Evolutionary conservation across 2,329 filamentous ascomycete genomes (phyloP), one percentile per base, ranked within the genome.

Genomic region (Penicillium sp.): DNA sequence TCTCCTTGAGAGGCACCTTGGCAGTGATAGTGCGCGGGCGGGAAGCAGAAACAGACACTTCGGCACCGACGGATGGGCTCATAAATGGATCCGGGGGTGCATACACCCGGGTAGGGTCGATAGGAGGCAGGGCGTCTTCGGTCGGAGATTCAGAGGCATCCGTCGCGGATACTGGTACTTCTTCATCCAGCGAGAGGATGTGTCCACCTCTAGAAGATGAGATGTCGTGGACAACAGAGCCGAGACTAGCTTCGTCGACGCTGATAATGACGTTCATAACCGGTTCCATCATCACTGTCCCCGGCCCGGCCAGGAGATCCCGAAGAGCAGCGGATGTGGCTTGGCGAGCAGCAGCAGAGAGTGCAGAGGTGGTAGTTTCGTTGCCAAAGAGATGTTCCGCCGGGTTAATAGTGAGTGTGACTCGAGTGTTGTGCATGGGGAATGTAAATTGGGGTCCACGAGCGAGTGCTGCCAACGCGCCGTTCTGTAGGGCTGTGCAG

Each of bases 1-100:
- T 96, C 71, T 97, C 92, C 72, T 93, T 95, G 61, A 97, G 77
- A 28, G 93, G 93, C 25, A 97, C 92, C 62, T 88, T 83, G 20
- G 91, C 93, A 9, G 86, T 84, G 58, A 98, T 89, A 43, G 86
- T 78, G 48, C 79, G 70, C 50, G 82, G 81, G 28, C 78, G 69
- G 38, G 69, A 70, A 2, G 66, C 56, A 13, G 60, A 68, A 60
- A 41, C 59, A 51, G 58, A 65, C 52, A 59, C 32, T 52, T 68
- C 50, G 9, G 41, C 49, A 3, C 56, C 57, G 10, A 63, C 42
- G 13, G 56, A 64, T 1, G 60, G 47, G 3, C 62, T 54, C 44
- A 62, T 66, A 52, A 92, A 97, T 1, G 90, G 90, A 66, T 97
- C 92, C 0, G 86, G 86, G 0, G 92, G 93, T 0, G 88, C 84